A percentile compares a stretch with the other conserved stretches of the same genome.
phyloP scores from a whole-genome alignment of 2,329 filamentous ascomycete genomes.

The Rhytidhysteron rufulum region DNA sequence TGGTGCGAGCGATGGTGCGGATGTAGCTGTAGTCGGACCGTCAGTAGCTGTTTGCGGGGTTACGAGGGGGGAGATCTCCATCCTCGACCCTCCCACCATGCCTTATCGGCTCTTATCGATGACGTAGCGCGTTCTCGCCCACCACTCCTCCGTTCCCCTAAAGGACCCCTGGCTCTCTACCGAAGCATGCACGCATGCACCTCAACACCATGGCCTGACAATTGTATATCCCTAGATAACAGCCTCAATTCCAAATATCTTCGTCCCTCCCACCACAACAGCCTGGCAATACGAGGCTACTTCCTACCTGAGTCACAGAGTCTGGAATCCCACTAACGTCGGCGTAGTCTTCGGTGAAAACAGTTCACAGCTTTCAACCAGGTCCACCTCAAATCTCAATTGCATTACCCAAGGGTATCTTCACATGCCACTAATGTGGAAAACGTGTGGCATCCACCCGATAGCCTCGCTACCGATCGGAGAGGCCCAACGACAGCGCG shows the following conservation, averaged over 20 bases:
- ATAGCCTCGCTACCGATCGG: no score
- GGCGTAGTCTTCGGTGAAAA: no score
- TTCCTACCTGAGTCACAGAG: no score
- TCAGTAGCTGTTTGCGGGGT: background rate
- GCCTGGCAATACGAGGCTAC: constrained; percentile 27
- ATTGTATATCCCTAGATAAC: background rate
- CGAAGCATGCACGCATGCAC: background rate
- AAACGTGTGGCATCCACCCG: no score
- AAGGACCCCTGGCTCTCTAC: no score
- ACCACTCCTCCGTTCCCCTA: background rate
- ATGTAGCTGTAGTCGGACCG: background rate
- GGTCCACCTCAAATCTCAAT: no score
- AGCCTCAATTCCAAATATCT: background rate
- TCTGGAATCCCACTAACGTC: no score
- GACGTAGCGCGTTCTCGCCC: background rate
- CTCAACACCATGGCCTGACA: background rate
- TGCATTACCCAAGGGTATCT: no score
- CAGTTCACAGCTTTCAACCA: no score
- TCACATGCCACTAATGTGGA: no score
- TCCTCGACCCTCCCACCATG: background rate
- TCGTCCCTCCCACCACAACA: constrained; percentile 13
- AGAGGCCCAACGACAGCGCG: no score
- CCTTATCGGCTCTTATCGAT: background rate
- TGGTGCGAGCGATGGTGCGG: background rate
- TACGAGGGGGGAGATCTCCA: no score